Conservation (phyloP, 2,329 filamentous ascomycete genomes). For the Macrophomina phaseolina region DNA sequence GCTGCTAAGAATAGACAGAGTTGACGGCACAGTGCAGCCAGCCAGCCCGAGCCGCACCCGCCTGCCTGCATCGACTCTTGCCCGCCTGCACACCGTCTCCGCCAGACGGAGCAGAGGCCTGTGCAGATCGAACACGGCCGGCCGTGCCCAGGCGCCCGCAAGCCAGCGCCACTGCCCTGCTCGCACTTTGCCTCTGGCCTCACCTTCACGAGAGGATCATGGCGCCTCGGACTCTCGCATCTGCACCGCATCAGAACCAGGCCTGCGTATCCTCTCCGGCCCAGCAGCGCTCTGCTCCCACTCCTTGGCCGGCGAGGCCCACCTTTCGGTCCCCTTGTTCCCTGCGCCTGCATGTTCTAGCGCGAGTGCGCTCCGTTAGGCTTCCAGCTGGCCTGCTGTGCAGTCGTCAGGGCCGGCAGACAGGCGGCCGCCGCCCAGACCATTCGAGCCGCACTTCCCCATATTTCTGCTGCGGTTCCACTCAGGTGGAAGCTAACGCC, state of each 20-base stretch:
- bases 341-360: conserved; percentile 9
- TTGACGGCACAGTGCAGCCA: not conserved
- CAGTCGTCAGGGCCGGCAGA: not conserved
- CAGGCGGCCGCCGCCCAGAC: not conserved
- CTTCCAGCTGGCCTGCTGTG: not conserved
- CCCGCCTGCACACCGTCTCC: conserved; percentile 5
- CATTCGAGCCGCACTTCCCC: conserved; percentile 13
- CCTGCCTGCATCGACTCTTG: not conserved
- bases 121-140: conserved; percentile 11
- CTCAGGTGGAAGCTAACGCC: not conserved
- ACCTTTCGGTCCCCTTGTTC: not conserved
- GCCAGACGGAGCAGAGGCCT: not conserved
- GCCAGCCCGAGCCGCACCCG: not conserved
- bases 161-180: not conserved
- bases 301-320: not conserved
- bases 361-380: not conserved
- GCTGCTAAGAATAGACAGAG: conserved; percentile 4
- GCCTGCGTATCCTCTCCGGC: no score
- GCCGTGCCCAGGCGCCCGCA: conserved; percentile 11
- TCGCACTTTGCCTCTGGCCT: not conserved
- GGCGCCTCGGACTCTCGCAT: not conserved
- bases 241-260: not conserved
- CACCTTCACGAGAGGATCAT: conserved; percentile 2
- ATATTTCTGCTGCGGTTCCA: conserved; percentile 7
- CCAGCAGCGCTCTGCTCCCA: not conserved